Conservation (phyloP, 1,139 yeast genomes). For the Zygosaccharomyces pseudobailii region DNA sequence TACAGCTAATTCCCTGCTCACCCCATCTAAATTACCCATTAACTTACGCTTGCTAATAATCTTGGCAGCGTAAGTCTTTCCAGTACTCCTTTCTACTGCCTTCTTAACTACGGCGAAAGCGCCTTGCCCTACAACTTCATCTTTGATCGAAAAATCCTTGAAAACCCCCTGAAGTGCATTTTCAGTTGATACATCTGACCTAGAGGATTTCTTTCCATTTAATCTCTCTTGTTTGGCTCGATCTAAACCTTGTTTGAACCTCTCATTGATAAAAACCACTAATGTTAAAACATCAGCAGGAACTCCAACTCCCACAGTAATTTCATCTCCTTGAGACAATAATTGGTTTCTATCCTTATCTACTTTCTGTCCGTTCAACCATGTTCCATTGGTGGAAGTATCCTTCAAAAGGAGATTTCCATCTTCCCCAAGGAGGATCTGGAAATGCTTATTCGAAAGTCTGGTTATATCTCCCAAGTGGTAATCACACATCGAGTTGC, state of each 20-base stretch:
- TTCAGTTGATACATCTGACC: background rate
- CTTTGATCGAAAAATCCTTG: slow-evolving; percentile 70
- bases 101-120: slow-evolving; percentile 95
- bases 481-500: slow-evolving; percentile 62
- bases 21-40: slow-evolving; percentile 74
- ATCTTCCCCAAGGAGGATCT: slow-evolving; percentile 53
- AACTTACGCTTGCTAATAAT: slow-evolving; percentile 81
- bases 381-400: slow-evolving; percentile 85
- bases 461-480: slow-evolving; percentile 60
- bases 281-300: slow-evolving; percentile 69
- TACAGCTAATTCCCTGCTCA: slow-evolving; percentile 79
- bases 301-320: slow-evolving; percentile 85
- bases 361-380: slow-evolving; percentile 65
- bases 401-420: slow-evolving; percentile 63
- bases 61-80: slow-evolving; percentile 83
- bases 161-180: slow-evolving; percentile 45
- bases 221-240: slow-evolving; percentile 15
- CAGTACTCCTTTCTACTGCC: slow-evolving; percentile 80
- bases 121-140: slow-evolving; percentile 89
- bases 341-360: slow-evolving; percentile 80
- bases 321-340: slow-evolving; percentile 86
- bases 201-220: slow-evolving; percentile 8
- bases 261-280: slow-evolving; percentile 49
- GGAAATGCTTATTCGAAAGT: slow-evolving; percentile 74
- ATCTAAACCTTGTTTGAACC: slow-evolving; percentile 37